Conservation (phyloP, 768 basidiomycete species). For the Naganishia vaughanmartiniae region DNA sequence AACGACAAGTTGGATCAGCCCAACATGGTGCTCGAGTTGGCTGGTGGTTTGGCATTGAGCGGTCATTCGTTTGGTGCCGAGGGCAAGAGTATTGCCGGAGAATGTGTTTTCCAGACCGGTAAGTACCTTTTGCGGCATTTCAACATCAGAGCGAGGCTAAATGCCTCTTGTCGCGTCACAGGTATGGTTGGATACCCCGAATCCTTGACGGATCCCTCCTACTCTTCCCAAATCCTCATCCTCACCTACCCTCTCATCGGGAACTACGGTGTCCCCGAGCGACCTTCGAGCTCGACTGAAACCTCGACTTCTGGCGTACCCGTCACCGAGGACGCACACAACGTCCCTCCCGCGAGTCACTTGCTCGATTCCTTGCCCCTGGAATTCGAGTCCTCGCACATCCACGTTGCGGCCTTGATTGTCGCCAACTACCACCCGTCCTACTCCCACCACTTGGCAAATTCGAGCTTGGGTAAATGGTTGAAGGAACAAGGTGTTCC, state of each 20-base stretch:
- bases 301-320: slow-evolving; percentile 38
- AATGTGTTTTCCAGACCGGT: slow-evolving; percentile 99
- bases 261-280: slow-evolving; percentile 92
- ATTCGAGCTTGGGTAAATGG: slow-evolving; percentile 83
- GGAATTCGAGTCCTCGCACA: slow-evolving; percentile 90
- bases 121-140: slow-evolving; percentile 44
- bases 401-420: slow-evolving; percentile 86
- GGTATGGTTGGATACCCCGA: slow-evolving; percentile 99
- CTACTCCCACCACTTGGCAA: slow-evolving; percentile 92
- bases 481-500: slow-evolving; percentile 91
- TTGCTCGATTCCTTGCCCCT: slow-evolving; percentile 53
- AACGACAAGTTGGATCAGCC: slow-evolving; percentile 44
- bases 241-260: slow-evolving; percentile 95
- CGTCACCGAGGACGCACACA: slow-evolving; percentile 45
- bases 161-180: slow-evolving; percentile 52
- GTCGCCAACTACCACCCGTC: slow-evolving; percentile 81
- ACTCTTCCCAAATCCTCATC: slow-evolving; percentile 95
- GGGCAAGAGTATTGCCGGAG: slow-evolving; percentile 85
- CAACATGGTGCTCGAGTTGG: slow-evolving; percentile 74
- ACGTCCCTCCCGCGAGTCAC: slow-evolving; percentile 48
- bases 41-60: slow-evolving; percentile 79
- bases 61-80: slow-evolving; percentile 93
- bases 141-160: slow-evolving; percentile 29
- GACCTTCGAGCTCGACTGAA: slow-evolving; percentile 47
- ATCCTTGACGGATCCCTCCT: slow-evolving; percentile 96